These are phyloP conservation scores for Curvularia eragrostidis DNA, from an alignment of 2,329 filamentous ascomycete species.

Conservation along the genomic window DNA sequence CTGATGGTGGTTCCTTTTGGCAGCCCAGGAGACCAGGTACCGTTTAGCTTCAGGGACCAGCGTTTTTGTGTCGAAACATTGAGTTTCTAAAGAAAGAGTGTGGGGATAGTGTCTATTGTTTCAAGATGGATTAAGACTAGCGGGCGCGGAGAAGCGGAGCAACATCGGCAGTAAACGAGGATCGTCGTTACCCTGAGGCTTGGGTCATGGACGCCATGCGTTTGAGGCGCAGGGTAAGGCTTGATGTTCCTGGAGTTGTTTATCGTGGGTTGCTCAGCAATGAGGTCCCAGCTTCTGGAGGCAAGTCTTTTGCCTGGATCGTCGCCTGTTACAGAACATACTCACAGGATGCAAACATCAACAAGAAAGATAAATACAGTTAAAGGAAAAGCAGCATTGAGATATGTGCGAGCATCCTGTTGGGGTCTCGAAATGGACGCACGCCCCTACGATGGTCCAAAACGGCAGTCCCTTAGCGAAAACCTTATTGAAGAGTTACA, in stretches of 20 bases:
- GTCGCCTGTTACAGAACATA: background rate
- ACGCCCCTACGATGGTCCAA: conserved; percentile 1
- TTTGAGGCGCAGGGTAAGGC: conserved; percentile 16
- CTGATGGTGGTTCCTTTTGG: conserved; percentile 2
- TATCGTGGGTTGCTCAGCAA: background rate
- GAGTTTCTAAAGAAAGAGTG: conserved; percentile 29
- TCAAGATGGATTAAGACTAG: conserved; percentile 19
- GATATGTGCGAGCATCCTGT: conserved; percentile 14
- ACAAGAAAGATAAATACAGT: background rate
- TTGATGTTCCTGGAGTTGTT: background rate
- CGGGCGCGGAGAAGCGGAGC: conserved; percentile 10
- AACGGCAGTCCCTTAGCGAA: conserved; percentile 13
- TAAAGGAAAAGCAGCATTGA: background rate
- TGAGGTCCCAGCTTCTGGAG: background rate
- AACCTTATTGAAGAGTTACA: conserved; percentile 10
- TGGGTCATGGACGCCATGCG: conserved; percentile 12
- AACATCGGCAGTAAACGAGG: conserved; percentile 19
- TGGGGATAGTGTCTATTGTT: conserved; percentile 26
- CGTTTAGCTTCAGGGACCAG: conserved; percentile 5
- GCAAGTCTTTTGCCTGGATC: background rate
- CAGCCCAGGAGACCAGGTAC: conserved; percentile 7
- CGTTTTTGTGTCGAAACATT: conserved; percentile 23
- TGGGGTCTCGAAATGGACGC: conserved; percentile 12
- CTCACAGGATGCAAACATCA: background rate
- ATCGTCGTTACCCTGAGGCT: conserved; percentile 18